These are phyloP conservation scores for Aureobasidium subglaciale DNA, from an alignment of 2,329 filamentous ascomycete genomes.

Conservation along the genomic window DNA sequence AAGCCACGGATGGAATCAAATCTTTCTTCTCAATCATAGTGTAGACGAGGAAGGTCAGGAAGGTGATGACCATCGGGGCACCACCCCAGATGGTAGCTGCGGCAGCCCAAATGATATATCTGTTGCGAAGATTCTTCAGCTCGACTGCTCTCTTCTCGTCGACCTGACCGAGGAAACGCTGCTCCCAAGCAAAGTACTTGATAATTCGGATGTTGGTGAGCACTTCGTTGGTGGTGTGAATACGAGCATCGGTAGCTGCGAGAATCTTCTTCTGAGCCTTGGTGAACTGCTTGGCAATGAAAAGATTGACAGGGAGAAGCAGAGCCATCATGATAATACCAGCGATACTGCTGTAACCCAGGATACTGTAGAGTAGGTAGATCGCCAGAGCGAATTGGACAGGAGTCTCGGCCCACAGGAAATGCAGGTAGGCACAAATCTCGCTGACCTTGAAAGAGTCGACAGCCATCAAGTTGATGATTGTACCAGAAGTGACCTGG, in stretches of 20 bases:
- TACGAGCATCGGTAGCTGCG: constrained; percentile 87
- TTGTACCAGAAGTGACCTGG: constrained; percentile 91
- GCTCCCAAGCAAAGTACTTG: constrained; percentile 98
- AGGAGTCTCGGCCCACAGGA: constrained; percentile 85
- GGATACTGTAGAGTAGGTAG: constrained; percentile 75
- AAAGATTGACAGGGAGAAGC: constrained; percentile 83
- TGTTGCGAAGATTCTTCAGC: constrained; percentile 66
- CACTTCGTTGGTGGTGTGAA: constrained; percentile 94
- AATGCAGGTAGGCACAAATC: constrained; percentile 90
- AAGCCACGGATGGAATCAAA: constrained; percentile 84
- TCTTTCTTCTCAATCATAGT: constrained; percentile 84
- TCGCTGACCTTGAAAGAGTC: constrained; percentile 99
- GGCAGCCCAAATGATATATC: constrained; percentile 85
- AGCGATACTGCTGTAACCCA: constrained; percentile 88
- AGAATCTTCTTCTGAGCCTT: constrained; percentile 85
- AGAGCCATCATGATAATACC: constrained; percentile 86
- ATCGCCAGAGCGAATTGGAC: constrained; percentile 80
- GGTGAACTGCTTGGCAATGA: constrained; percentile 78
- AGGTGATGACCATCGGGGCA: constrained; percentile 89
- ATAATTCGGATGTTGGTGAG: constrained; percentile 97
- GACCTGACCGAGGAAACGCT: constrained; percentile 77
- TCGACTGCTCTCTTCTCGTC: constrained; percentile 81
- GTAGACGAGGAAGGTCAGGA: constrained; percentile 91
- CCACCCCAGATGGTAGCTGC: constrained; percentile 96
- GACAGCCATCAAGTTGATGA: constrained; percentile 99